Base-by-base conservation (phyloP, 2,329 filamentous ascomycete genomes). In the Apiospora saccharicola region DNA sequence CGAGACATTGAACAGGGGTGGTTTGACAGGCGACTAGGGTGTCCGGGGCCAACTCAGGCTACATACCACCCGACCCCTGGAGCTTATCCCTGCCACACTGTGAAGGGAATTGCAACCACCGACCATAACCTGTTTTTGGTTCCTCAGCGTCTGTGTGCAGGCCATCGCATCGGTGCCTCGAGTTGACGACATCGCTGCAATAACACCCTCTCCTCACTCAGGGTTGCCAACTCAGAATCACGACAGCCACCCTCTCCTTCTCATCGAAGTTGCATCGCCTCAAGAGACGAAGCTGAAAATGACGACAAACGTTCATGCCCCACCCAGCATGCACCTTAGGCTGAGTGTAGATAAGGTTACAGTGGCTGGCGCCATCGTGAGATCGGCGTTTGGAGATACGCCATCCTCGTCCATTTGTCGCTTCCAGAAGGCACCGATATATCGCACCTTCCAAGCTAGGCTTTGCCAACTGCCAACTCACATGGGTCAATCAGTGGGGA, bases 21-120 rank as follows among this genome's bases (percentile, higher is more conserved):
- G 14, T 61, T 37, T 61, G 53, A 61, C 53, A 61, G 53, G 53
- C 30, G 53, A 61, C 53, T 37, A 37, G 53, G 53, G 53, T 61
- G 30, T 61, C 30, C 10, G 16, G 30, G 53, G 49, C 26, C 7
- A 61, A 34, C 34, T 41, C 10, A 10, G 37, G 37, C 37, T 41
- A n/a, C n/a, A n/a, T n/a, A 41, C 37, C 37, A 41, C 10, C 37
- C 8, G 37, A 61, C 53, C 53, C 53, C 53, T 37, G 53, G 19
- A 37, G 12, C 24, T 16, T 8, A 61, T 19, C 51, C 51, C 14
- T 34, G 46, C n/a, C 46, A 49, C 4, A n/a, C n/a, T n/a, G 46
- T 22, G 7, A 49, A n/a, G 46, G 46, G 19, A 49, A 12, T 49
- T 26, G n/a, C 49, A 51, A 51, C n/a, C 49, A 26, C 24, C 49